Conservation (phyloP, 306 rosid species). For the Castanea mollissima region DNA sequence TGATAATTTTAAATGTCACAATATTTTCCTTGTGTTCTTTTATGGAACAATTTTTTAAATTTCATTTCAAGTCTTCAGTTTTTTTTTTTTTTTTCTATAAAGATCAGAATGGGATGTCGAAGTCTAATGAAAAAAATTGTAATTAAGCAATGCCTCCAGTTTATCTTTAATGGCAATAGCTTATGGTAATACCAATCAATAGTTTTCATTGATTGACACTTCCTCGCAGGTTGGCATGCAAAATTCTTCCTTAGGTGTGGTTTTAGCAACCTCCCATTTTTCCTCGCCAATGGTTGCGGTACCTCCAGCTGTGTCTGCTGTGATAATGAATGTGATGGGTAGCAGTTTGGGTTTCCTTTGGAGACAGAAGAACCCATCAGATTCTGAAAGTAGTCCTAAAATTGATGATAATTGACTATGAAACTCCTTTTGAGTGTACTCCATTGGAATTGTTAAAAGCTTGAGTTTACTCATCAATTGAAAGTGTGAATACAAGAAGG, state of each 20-base stretch:
- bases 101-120: not conserved
- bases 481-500: too few relatives aligned
- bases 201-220: not conserved
- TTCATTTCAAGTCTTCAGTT: not conserved
- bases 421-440: not conserved
- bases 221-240: conserved; percentile 44
- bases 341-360: conserved; percentile 40
- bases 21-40: not conserved
- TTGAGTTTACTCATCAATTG: not conserved
- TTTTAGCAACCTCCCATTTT: conserved; percentile 41
- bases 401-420: not conserved
- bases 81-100: not conserved
- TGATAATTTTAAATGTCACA: not conserved
- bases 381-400: not conserved
- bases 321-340: conserved; percentile 47
- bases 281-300: conserved; percentile 39
- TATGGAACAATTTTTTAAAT: not conserved
- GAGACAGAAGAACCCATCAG: conserved; percentile 31
- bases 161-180: not conserved
- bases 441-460: not conserved
- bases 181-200: not conserved
- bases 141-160: not conserved
- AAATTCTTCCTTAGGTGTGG: conserved; percentile 43
- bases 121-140: not conserved
- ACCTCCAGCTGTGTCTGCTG: conserved; percentile 43